A percentile compares a stretch with the other conserved stretches of the same genome.
Conservation (phyloP, 495 filamentous ascomycete genomes). For the Penicillium coprophilum region DNA sequence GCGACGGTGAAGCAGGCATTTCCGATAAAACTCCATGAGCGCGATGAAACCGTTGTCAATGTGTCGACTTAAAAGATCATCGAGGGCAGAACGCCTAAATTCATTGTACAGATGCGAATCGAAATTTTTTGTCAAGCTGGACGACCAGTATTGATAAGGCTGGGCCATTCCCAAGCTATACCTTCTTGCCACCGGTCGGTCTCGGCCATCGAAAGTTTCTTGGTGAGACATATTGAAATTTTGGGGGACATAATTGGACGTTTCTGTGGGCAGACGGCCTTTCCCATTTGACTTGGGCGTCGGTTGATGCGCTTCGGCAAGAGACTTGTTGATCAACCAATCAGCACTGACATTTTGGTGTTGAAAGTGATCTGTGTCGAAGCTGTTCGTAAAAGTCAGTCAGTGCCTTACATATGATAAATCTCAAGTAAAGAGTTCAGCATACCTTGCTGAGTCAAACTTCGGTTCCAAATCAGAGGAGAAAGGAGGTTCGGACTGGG, state of each 20-base stretch:
- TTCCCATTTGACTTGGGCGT: neutral
- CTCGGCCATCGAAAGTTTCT: slow-evolving; percentile 1
- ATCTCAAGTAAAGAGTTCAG: neutral
- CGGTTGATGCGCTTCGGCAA: neutral
- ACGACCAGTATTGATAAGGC: slow-evolving; percentile 78
- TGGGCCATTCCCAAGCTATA: slow-evolving; percentile 54
- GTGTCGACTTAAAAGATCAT: slow-evolving; percentile 55
- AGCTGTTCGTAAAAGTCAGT: neutral
- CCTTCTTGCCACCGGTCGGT: neutral
- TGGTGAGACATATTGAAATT: neutral
- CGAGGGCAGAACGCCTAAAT: slow-evolving; percentile 68
- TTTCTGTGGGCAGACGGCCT: slow-evolving; percentile 7
- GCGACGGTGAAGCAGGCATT: slow-evolving; percentile 49
- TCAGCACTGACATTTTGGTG: neutral
- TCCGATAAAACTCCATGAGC: slow-evolving; percentile 60
- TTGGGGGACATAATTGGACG: slow-evolving; percentile 9
- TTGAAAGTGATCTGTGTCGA: neutral
- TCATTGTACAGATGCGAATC: slow-evolving; percentile 77
- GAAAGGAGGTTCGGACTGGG: slow-evolving; percentile 7
- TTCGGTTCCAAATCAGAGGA: slow-evolving; percentile 8
- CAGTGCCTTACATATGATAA: neutral
- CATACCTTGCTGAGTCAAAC: slow-evolving; percentile 19
- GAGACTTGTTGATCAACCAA: neutral
- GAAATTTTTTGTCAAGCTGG: slow-evolving; percentile 73
- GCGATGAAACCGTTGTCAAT: slow-evolving; percentile 52